Percentiles rank a stretch among this genome's conserved stretches.
phyloP scores from a whole-genome alignment of 2,329 filamentous ascomycete species.

The Myriosclerotinia curreyana region DNA sequence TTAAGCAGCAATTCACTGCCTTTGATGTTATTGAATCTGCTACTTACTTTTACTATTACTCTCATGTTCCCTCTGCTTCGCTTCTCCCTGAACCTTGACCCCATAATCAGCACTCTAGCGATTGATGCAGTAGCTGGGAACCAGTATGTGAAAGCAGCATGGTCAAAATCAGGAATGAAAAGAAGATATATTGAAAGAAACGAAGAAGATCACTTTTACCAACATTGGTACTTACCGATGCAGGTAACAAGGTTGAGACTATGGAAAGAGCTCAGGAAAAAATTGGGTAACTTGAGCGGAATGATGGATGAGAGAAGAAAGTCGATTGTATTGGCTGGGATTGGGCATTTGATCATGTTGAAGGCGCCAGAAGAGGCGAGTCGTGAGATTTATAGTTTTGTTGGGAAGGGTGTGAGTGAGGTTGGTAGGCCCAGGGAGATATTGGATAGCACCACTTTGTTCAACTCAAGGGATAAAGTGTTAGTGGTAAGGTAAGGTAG shows the following conservation, averaged over 20 bases:
- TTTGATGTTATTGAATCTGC: no score
- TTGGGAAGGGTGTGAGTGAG: background rate
- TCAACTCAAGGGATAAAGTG: background rate
- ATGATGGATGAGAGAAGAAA: slow-evolving; percentile 14
- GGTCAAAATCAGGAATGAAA: slow-evolving; percentile 40
- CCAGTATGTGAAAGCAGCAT: slow-evolving; percentile 34
- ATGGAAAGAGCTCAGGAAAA: slow-evolving; percentile 37
- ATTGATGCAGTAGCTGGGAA: slow-evolving; percentile 27
- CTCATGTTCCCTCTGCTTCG: no score
- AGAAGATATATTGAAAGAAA: slow-evolving; percentile 37
- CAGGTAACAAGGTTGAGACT: slow-evolving; percentile 39
- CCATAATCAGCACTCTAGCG: no score
- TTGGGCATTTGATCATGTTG: slow-evolving; percentile 27
- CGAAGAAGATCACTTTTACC: slow-evolving; percentile 30
- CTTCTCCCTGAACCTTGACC: no score
- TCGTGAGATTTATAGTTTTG: slow-evolving; percentile 7
- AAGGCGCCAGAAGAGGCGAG: slow-evolving; percentile 24
- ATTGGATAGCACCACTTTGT: background rate
- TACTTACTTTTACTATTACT: no score
- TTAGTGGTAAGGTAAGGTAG: background rate
- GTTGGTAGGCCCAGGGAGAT: no score
- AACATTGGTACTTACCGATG: slow-evolving; percentile 38
- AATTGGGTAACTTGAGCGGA: slow-evolving; percentile 19
- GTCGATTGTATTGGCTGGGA: slow-evolving; percentile 26
- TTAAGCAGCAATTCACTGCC: slow-evolving; percentile 16